Base-by-base conservation (phyloP, 2,329 filamentous ascomycete species). In the Apiospora saccharicola region DNA sequence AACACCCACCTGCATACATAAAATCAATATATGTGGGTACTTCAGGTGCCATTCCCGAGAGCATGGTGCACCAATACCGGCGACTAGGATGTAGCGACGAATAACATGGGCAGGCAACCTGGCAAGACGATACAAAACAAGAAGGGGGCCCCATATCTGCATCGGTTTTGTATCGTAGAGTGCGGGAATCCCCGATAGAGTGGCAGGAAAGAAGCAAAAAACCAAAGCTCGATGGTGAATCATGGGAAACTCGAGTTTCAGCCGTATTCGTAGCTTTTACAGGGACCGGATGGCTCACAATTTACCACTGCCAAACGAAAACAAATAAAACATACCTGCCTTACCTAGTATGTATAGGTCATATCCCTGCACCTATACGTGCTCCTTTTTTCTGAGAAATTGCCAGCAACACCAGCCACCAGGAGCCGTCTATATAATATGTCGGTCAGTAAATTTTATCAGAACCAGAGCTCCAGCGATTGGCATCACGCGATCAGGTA, bases 181-280 rank as follows among this genome's bases (percentile, higher is more conserved):
- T 13, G 19, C 57, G 57, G 57, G 57, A 64, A 64, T 6, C 34
- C 34, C 57, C 57, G 57, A 37, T 10, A 64, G 57, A n/a, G 53
- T n/a, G 53, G 30, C 53, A 41, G 57, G 3, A 41, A 34, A 41
- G 30, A 57, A 34, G 4, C n/a, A 26, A 41, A 37, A 64, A 64
- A 22, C 7, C 34, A 64, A 37, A 61, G 37, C 16, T 41, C 34
- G 22, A 64, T n/a, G 34, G 19, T 22, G 46, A 64, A 64, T 19
- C 30, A 64, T 64, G 57, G 57, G 57, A 64, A 64, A 64, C 30
- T 41, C 34, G 30, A 64, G 57, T 64, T 64, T 64, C 57, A 14
- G 30, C 13, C 8, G 34, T 41, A 41, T n/a, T 41, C 13, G n/a
- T 64, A n/a, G 34, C 57, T 6, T 41, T 64, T 64, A 14, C 57